Conservation (phyloP, 2,329 filamentous ascomycete genomes). For the Colletotrichum godetiae region DNA sequence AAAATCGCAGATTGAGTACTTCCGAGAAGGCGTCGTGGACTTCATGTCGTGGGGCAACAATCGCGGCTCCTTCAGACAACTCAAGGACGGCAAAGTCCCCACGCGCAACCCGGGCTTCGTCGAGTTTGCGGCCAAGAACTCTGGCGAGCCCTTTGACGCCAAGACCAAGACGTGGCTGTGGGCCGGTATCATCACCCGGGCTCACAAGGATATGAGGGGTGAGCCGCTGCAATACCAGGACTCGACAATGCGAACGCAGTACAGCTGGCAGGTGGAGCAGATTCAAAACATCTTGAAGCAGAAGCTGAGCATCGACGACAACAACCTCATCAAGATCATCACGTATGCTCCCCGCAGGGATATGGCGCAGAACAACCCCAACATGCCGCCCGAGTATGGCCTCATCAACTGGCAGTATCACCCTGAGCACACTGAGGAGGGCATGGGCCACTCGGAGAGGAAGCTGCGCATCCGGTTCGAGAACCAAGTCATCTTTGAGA, state of each 20-base stretch:
- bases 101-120: constrained; percentile 18
- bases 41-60: constrained; percentile 9
- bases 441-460: background rate
- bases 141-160: constrained; percentile 8
- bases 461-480: constrained; percentile 27
- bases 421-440: constrained; percentile 2
- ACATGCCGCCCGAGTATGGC: background rate
- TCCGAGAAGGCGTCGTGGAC: constrained; percentile 3
- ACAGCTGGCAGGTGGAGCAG: constrained; percentile 10
- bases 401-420: constrained; percentile 32
- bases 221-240: background rate
- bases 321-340: background rate
- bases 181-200: constrained; percentile 21
- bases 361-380: background rate
- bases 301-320: constrained; percentile 1
- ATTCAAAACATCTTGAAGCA: background rate
- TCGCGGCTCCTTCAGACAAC: background rate
- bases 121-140: background rate
- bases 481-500: constrained; percentile 43
- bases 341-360: background rate
- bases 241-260: background rate
- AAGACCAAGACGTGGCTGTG: constrained; percentile 19
- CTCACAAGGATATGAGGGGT: background rate
- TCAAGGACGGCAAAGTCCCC: background rate
- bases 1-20: constrained; percentile 9